Base-by-base conservation (phyloP, 2,329 filamentous ascomycete genomes). In the Orbilia ellipsospora region DNA sequence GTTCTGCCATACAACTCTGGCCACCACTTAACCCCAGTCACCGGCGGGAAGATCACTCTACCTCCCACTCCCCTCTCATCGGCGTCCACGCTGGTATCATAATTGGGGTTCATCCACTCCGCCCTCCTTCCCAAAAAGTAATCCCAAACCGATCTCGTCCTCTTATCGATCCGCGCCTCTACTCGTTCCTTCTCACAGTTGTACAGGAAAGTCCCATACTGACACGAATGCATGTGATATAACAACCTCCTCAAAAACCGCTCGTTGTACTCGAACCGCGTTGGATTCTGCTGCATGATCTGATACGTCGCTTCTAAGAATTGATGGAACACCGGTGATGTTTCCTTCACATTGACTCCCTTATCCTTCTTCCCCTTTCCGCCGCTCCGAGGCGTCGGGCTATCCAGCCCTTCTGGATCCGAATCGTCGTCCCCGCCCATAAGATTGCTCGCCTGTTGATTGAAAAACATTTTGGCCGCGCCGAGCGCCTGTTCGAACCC, bases 271-370 rank as follows among this genome's bases (percentile, higher is more conserved):
- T 99, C 94, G 81, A 99, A 99, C 0, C 94, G 90, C 5, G 89
- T 91, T 0, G 93, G 93, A 79, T 94, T 86, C 81, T 98, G 95
- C 75, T 92, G 87, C 23, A 96, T 84, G 28, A 99, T 86, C 82
- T 99, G 95, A 81, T 95, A 98, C 0, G 92, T 93, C 44, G 93
- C 93, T 80, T 98, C 95, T 8, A 99, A 87, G 82, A 98, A 99
- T 81, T 99, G 95, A 80, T 99, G 95, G 82, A 99, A 99, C 23
- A 99, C 92, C 0, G 95, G 95, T 74, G 93, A 96, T 40, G 96
- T 91, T 84, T 98, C 95, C 78, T 92, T 95, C 18, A 78, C 55
- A 40, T 77, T 77, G 3, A 77, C 23, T 28, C 73, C 55, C 64
- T 61, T 60, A 65, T 70, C 42, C 56, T 77, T 42, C 77, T 73